These are phyloP conservation scores for Geum urbanum DNA, from an alignment of 306 rosid genomes.

Conservation along the genomic window DNA sequence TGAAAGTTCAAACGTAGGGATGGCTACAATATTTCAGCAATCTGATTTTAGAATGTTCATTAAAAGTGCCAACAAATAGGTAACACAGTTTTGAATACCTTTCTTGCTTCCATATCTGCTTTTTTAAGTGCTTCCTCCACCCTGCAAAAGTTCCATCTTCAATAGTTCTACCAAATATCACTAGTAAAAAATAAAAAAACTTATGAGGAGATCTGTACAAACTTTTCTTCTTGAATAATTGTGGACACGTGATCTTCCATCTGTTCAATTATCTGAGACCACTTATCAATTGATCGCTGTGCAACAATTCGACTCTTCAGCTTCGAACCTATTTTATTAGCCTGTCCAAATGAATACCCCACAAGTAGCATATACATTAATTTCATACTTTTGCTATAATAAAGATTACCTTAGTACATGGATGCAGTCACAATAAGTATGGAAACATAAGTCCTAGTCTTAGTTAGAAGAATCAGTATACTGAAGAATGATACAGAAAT, in stretches of 20 bases:
- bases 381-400: background rate
- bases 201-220: conserved; percentile 13
- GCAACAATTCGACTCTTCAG: too few relatives aligned
- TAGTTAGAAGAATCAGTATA: background rate
- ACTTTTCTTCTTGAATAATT: conserved; percentile 84
- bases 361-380: conserved; percentile 15
- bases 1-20: too few relatives aligned
- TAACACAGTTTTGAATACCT: conserved; percentile 42
- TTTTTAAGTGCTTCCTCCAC: conserved; percentile 77
- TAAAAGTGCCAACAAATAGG: conserved; percentile 4
- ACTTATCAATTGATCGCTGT: too few relatives aligned
- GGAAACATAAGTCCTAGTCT: too few relatives aligned
- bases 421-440: background rate
- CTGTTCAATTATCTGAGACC: too few relatives aligned
- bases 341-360: conserved; percentile 45
- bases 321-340: conserved; percentile 85
- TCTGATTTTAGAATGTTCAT: background rate
- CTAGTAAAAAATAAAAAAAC: conserved; percentile 6
- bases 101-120: conserved; percentile 92
- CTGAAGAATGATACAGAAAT: background rate
- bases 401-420: conserved; percentile 7
- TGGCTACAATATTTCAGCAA: too few relatives aligned
- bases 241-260: conserved; percentile 79
- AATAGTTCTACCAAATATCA: conserved; percentile 7
- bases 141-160: conserved; percentile 39